Base-by-base conservation (phyloP, 768 basidiomycete species). In the Brasilioporus rufonigricans region DNA sequence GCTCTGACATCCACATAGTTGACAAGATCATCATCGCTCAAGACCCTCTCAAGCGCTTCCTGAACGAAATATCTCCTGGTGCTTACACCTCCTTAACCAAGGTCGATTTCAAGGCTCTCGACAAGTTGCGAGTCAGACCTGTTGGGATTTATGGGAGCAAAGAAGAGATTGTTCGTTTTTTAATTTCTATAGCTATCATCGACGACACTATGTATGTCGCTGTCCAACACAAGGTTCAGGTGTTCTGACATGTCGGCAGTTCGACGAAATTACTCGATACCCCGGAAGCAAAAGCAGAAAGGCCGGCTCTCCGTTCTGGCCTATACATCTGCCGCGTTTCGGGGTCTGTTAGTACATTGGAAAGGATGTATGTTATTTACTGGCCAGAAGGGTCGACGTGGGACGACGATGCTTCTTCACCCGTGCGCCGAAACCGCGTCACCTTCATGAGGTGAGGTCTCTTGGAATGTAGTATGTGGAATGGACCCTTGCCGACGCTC, bases 301-400 rank as follows among this genome's bases (percentile, higher is more conserved):
- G 52, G 5, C 65, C 72, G 1, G 55, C 52, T 19, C 67, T 85
- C 6, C 74, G 78, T 10, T 79, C 83, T 14, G 83, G 83, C 18
- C 59, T 84, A 10, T 85, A 84, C 52, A 57, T 79, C 31, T 69
- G 74, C 29, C 69, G 68, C n/a, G 21, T 58, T 53, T 19, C 32
- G 26, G n/a, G 44, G n/a, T 23, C 41, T 45, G 56, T 56, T 2
- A 26, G 32, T 0, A 56, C 41, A 8, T 31, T 11, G 0, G 61
- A 71, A 29, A 60, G 63, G n/a, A 52, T 78, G 6, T 82, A 78
- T 54, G 74, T 81, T 8, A 61, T 85, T 4, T 86, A 81, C 56
- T 86, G 85, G 85, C 85, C 84, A 0, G 81, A 86, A 57, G 76
- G 81, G 14, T 71, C 69, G 0, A 84, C 83, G 0, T 85, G 84